Percentiles rank a stretch among this genome's conserved stretches.
Evolutionary conservation across 75 land plant species (phyloP).

Genomic region (Selaginella moellendorffii): DNA sequence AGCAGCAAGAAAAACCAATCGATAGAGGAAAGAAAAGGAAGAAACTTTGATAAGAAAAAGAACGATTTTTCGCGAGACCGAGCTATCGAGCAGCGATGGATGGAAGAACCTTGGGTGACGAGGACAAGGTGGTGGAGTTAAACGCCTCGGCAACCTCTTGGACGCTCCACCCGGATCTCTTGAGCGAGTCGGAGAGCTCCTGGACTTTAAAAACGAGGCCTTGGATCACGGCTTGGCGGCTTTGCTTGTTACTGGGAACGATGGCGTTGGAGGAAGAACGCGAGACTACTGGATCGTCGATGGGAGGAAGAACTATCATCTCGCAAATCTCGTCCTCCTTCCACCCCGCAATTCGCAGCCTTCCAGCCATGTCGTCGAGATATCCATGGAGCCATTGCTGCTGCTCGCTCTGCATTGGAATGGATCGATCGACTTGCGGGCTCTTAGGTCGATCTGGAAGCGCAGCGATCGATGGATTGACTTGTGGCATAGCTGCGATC

Average conservation of each 20-base stretch:
- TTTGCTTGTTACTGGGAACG: too few relatives aligned
- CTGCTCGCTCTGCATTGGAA: background rate
- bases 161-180: slow-evolving; percentile 73
- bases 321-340: slow-evolving; percentile 56
- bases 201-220: slow-evolving; percentile 14
- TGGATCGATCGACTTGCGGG: too few relatives aligned
- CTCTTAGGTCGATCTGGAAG: too few relatives aligned
- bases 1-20: too few relatives aligned
- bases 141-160: slow-evolving; percentile 55
- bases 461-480: too few relatives aligned
- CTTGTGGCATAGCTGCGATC: too few relatives aligned
- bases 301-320: too few relatives aligned
- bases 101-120: background rate
- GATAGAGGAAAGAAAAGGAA: too few relatives aligned
- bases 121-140: background rate
- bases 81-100: background rate
- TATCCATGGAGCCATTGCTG: background rate
- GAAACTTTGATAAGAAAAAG: too few relatives aligned
- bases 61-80: too few relatives aligned
- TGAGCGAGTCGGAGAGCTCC: slow-evolving; percentile 41
- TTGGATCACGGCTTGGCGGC: slow-evolving; percentile 16
- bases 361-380: slow-evolving; percentile 38
- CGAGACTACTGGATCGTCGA: too few relatives aligned
- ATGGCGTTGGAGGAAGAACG: background rate
- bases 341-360: slow-evolving; percentile 71